phyloP scores from a whole-genome alignment of 805 yeast species.

The Scheffersomyces lignosus region DNA sequence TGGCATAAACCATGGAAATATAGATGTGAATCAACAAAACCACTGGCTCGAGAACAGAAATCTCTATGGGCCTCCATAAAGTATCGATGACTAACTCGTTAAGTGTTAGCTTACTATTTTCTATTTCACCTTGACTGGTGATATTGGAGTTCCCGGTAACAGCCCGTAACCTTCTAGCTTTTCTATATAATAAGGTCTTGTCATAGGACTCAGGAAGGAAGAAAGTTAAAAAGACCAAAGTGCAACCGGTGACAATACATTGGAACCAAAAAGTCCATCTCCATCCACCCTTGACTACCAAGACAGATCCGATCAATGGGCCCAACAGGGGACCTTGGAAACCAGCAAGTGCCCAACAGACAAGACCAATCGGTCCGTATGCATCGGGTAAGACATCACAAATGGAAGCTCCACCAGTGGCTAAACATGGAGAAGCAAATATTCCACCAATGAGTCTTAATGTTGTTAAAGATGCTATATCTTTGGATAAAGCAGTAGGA shows the following conservation, averaged over 20 bases:
- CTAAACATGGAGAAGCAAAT: constrained; percentile 53
- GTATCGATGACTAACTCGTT: too few species aligned
- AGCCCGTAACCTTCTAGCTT: constrained; percentile 47
- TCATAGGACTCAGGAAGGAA: constrained; percentile 51
- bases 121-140: too few species aligned
- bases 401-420: too few species aligned
- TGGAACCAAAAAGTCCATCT: constrained; percentile 54
- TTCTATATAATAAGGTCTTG: constrained; percentile 42
- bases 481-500: constrained; percentile 50
- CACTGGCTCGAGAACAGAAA: too few species aligned
- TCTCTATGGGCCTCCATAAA: too few species aligned
- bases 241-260: constrained; percentile 36
- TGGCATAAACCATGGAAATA: constrained; percentile 50
- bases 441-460: constrained; percentile 55
- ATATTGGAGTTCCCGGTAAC: constrained; percentile 44
- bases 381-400: too few species aligned
- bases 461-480: constrained; percentile 49
- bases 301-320: too few species aligned
- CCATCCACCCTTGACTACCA: constrained; percentile 44
- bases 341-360: too few species aligned
- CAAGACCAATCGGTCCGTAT: too few species aligned
- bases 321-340: too few species aligned
- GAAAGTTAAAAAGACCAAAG: constrained; percentile 30
- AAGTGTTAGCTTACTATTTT: constrained; percentile 39
- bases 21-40: constrained; percentile 52